These are phyloP conservation scores for Colletotrichum spinosum DNA, from an alignment of 2,329 filamentous ascomycete genomes.

Conservation along the genomic window DNA sequence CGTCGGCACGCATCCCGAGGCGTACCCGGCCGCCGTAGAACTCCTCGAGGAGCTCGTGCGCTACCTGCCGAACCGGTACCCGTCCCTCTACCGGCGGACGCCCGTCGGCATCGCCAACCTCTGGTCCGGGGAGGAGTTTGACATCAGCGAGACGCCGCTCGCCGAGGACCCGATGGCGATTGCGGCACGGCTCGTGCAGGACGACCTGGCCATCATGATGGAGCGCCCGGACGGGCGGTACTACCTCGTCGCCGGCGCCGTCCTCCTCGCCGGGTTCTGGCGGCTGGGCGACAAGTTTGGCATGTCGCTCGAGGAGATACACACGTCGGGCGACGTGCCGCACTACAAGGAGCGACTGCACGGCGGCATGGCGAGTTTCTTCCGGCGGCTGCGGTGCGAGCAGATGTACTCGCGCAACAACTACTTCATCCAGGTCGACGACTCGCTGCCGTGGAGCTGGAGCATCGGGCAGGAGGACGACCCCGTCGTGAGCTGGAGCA, in stretches of 20 bases:
- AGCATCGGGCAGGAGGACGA: constrained; percentile 81
- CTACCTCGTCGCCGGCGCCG: constrained; percentile 80
- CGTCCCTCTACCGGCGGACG: constrained; percentile 74
- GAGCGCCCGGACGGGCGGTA: constrained; percentile 82
- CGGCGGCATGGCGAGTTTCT: constrained; percentile 85
- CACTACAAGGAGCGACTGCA: constrained; percentile 78
- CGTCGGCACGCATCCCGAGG: constrained; percentile 75
- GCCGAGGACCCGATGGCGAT: constrained; percentile 83
- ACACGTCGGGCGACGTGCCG: constrained; percentile 81
- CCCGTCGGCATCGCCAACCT: constrained; percentile 76
- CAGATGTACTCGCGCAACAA: constrained; percentile 77
- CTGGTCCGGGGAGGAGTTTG: constrained; percentile 77
- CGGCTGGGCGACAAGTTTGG: constrained; percentile 83
- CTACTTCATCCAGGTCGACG: constrained; percentile 91
- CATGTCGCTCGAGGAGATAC: constrained; percentile 83
- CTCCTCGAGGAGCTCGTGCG: constrained; percentile 77
- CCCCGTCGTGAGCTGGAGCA: constrained; percentile 75
- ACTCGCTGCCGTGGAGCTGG: constrained; percentile 78
- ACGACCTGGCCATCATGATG: constrained; percentile 87
- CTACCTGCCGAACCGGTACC: constrained; percentile 82
- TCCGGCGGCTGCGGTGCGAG: constrained; percentile 76
- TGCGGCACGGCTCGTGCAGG: constrained; percentile 78
- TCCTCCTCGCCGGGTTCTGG: constrained; percentile 87
- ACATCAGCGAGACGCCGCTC: constrained; percentile 73
- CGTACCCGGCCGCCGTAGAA: constrained; percentile 78